These are phyloP conservation scores for Umbilicaria muhlenbergii DNA, from an alignment of 495 filamentous ascomycete genomes.

Conservation along the genomic window DNA sequence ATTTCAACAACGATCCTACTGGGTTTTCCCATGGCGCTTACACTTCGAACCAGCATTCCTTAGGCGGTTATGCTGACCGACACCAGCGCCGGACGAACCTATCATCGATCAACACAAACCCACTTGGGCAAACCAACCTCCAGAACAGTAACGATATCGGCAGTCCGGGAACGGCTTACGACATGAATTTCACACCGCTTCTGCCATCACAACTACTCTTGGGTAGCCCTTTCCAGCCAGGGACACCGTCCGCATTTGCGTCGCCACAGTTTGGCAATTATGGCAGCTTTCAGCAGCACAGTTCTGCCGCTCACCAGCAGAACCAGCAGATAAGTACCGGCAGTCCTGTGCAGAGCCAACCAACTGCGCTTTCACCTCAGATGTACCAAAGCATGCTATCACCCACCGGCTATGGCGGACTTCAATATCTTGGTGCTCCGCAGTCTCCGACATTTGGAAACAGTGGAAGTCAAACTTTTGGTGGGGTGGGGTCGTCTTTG, in stretches of 20 bases:
- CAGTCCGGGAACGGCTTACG: constrained; percentile 73
- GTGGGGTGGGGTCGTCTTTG: constrained; percentile 52
- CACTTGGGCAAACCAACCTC: constrained; percentile 31
- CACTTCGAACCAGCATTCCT: constrained; percentile 52
- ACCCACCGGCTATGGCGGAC: constrained; percentile 53
- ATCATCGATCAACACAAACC: constrained; percentile 77
- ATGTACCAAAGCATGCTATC: constrained; percentile 66
- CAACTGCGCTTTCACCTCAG: constrained; percentile 50
- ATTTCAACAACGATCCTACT: constrained; percentile 50
- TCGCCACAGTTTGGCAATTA: constrained; percentile 84
- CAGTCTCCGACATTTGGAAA: constrained; percentile 68
- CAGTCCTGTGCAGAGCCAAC: constrained; percentile 47
- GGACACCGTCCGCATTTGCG: constrained; percentile 74
- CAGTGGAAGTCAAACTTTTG: constrained; percentile 39
- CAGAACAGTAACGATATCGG: constrained; percentile 59
- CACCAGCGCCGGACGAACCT: constrained; percentile 74
- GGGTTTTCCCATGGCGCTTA: constrained; percentile 89
- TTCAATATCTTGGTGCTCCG: constrained; percentile 58
- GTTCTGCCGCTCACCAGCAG: constrained; percentile 41
- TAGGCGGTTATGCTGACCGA: constrained; percentile 65
- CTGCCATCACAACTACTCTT: constrained; percentile 88
- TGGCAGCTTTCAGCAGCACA: constrained; percentile 56
- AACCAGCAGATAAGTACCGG: constrained; percentile 37
- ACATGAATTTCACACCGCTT: constrained; percentile 97
- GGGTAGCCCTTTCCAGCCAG: constrained; percentile 92